Percentiles rank a stretch among this genome's conserved stretches.
phyloP scores from a whole-genome alignment of 148 eudicot species.

The Chenopodium suecicum region DNA sequence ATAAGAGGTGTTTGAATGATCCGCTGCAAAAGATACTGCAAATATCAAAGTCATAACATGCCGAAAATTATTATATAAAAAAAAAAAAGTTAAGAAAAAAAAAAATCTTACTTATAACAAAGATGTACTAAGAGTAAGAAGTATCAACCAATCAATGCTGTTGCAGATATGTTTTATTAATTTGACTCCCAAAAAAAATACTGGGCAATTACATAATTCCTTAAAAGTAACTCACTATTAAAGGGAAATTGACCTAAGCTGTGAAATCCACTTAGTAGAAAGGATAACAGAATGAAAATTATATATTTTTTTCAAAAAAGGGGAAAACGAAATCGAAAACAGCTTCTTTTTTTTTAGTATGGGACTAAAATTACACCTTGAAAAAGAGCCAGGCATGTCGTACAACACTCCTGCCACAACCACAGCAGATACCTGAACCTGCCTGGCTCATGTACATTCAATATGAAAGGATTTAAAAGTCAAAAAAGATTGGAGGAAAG shows the following conservation, averaged over 20 bases:
- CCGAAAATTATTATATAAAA: neutral
- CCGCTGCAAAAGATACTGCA: neutral
- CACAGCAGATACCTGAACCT: constrained; percentile 17
- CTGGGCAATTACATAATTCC: constrained; percentile 37
- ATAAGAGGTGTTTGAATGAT: too few species aligned
- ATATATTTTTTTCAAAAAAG: neutral
- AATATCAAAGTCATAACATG: too few species aligned
- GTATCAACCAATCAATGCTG: constrained; percentile 23
- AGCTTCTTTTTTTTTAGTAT: constrained; percentile 5
- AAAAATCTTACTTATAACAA: neutral
- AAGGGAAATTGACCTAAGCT: constrained; percentile 27
- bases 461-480: constrained; percentile 19
- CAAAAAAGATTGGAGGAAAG: constrained; percentile 21
- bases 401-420: constrained; percentile 26
- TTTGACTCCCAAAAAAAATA: constrained; percentile 32
- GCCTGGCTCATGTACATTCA: constrained; percentile 35
- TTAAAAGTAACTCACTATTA: constrained; percentile 23
- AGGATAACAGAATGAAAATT: neutral
- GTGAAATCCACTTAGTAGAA: constrained; percentile 24
- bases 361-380: constrained; percentile 31
- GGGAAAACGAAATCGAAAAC: neutral
- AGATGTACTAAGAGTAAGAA: neutral
- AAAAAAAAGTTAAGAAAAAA: too few species aligned
- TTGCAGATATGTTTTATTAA: constrained; percentile 32
- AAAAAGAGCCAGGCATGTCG: constrained; percentile 26